Evolutionary conservation across 2,329 filamentous ascomycete genomes (phyloP).

Genomic region (Penicillium italicum): DNA sequence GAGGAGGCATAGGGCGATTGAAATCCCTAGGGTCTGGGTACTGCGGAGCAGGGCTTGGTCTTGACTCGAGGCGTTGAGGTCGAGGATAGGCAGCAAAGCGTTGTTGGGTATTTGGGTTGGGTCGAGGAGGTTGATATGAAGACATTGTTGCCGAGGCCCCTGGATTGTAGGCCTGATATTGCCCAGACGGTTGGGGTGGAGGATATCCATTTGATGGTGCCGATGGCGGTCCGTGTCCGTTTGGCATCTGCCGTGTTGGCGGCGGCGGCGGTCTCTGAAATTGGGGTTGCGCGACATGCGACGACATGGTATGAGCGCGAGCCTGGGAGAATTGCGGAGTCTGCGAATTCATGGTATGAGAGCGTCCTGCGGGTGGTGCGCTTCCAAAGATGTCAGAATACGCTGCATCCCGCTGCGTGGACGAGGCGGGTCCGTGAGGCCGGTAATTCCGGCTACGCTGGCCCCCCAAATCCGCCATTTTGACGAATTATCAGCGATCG

Average conservation of each 20-base stretch:
- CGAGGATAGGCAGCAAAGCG: constrained; percentile 64
- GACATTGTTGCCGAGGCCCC: constrained; percentile 30
- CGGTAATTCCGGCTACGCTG: constrained; percentile 61
- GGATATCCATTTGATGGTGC: constrained; percentile 39
- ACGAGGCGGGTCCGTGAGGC: constrained; percentile 53
- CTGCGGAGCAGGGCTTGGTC: constrained; percentile 49
- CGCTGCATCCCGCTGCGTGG: constrained; percentile 80
- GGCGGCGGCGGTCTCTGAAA: constrained; percentile 42
- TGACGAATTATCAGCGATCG: constrained; percentile 11
- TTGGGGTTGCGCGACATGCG: constrained; percentile 46
- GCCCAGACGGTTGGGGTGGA: constrained; percentile 38
- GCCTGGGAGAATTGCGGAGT: constrained; percentile 60
- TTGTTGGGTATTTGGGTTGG: constrained; percentile 51
- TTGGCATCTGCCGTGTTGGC: constrained; percentile 44
- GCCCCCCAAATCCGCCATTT: constrained; percentile 62
- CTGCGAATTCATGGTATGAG: constrained; percentile 90
- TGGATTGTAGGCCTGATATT: constrained; percentile 39
- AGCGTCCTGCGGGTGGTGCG: constrained; percentile 79
- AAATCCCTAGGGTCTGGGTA: constrained; percentile 59
- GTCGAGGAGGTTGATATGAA: constrained; percentile 57
- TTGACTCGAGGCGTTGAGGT: constrained; percentile 66
- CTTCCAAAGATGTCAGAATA: constrained; percentile 95
- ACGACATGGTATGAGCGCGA: constrained; percentile 76
- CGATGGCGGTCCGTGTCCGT: constrained; percentile 41
- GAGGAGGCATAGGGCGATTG: constrained; percentile 57